These are phyloP conservation scores for Macrolepiota fuliginosa DNA, from an alignment of 768 basidiomycete species.

Conservation along the genomic window DNA sequence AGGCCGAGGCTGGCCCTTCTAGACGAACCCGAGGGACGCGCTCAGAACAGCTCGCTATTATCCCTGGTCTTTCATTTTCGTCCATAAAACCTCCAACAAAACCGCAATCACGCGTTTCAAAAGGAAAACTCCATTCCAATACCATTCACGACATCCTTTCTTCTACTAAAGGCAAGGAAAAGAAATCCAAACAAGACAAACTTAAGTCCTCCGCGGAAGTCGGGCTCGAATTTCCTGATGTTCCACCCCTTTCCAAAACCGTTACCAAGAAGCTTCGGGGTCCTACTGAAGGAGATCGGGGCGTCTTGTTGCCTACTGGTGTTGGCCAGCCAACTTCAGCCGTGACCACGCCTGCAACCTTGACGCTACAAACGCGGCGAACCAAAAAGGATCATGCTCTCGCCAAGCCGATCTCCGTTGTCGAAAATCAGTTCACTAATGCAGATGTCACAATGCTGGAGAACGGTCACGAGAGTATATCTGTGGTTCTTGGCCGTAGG, in stretches of 20 bases:
- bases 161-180: constrained; percentile 16
- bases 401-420: not conserved
- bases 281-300: not conserved
- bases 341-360: not conserved
- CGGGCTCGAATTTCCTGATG: not conserved
- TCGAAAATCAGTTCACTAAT: not conserved
- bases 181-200: not conserved
- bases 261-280: constrained; percentile 4
- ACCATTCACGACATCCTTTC: constrained; percentile 9
- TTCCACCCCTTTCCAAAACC: not conserved
- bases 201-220: constrained; percentile 10
- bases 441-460: not conserved
- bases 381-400: not conserved
- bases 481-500: constrained; percentile 7
- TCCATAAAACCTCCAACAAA: constrained; percentile 16
- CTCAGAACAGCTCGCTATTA: constrained; percentile 40
- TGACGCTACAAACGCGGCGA: constrained; percentile 1
- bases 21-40: constrained; percentile 55
- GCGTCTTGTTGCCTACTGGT: not conserved
- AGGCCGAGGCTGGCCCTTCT: constrained; percentile 45
- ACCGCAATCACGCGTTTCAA: not conserved
- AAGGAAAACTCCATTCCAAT: not conserved
- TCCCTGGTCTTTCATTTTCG: constrained; percentile 23
- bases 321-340: not conserved
- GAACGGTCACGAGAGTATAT: constrained; percentile 1